Percentiles rank a stretch among this genome's conserved stretches.
Evolutionary conservation across 208 protist genomes (phyloP).

Genomic region (Leishmania martiniquensis): DNA sequence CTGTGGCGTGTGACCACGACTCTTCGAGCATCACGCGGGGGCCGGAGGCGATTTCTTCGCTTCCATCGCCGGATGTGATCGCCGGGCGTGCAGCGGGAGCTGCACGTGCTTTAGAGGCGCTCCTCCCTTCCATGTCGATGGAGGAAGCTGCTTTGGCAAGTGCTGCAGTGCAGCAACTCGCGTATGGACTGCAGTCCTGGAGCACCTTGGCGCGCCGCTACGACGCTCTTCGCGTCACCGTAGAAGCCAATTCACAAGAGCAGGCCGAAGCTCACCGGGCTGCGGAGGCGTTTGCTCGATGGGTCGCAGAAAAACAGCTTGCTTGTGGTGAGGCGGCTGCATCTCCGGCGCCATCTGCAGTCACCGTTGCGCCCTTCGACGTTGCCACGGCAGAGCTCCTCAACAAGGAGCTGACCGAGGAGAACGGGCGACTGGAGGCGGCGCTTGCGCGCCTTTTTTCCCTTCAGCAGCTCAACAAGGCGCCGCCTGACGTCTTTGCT

Average conservation of each 20-base stretch:
- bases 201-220: constrained; percentile 2
- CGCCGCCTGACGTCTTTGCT: constrained; percentile 5
- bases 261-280: constrained; percentile 22
- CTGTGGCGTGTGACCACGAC: neutral
- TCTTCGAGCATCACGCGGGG: neutral
- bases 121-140: constrained; percentile 26
- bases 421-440: constrained; percentile 32
- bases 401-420: constrained; percentile 35
- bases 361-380: constrained; percentile 10
- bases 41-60: neutral
- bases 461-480: neutral
- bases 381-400: constrained; percentile 21
- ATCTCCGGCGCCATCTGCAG: constrained; percentile 4
- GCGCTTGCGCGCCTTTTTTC: constrained; percentile 29
- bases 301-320: constrained; percentile 12
- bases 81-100: constrained; percentile 13
- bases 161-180: constrained; percentile 25
- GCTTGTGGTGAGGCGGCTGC: neutral
- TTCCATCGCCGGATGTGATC: neutral
- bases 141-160: constrained; percentile 37
- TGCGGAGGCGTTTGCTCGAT: constrained; percentile 17
- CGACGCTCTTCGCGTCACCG: constrained; percentile 15
- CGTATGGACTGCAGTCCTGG: constrained; percentile 25
- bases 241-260: constrained; percentile 24
- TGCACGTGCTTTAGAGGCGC: constrained; percentile 16